Conservation (phyloP, 805 yeast genomes). For the Naumovozyma dairenensis region DNA sequence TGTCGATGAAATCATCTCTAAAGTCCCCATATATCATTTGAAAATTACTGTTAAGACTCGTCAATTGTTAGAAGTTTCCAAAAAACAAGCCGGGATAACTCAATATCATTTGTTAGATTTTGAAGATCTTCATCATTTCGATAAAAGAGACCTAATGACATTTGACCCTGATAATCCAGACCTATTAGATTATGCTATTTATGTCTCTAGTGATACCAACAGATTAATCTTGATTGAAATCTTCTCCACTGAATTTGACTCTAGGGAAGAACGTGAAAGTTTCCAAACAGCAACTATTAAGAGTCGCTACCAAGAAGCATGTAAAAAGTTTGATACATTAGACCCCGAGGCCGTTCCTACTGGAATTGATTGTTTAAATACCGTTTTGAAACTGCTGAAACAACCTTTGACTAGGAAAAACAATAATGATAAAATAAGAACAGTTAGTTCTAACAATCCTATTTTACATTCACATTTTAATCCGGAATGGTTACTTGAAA, state of each 20-base stretch:
- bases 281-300: slow-evolving; percentile 43
- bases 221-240: slow-evolving; percentile 45
- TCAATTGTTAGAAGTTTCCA: slow-evolving; percentile 18
- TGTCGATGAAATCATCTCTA: slow-evolving; percentile 10
- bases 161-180: slow-evolving; percentile 25
- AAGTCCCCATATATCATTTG: slow-evolving; percentile 26
- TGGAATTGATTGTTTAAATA: slow-evolving; percentile 47
- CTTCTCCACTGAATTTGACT: slow-evolving; percentile 40
- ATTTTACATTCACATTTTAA: slow-evolving; percentile 49
- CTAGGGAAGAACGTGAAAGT: slow-evolving; percentile 35
- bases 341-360: slow-evolving; percentile 35
- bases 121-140: slow-evolving; percentile 27
- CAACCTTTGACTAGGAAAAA: slow-evolving; percentile 48
- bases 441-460: slow-evolving; percentile 44
- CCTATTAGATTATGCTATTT: slow-evolving; percentile 38
- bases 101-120: slow-evolving; percentile 27
- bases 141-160: slow-evolving; percentile 20
- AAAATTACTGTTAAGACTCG: slow-evolving; percentile 30
- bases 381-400: slow-evolving; percentile 51
- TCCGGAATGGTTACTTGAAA: slow-evolving; percentile 39
- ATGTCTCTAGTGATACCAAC: slow-evolving; percentile 36
- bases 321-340: slow-evolving; percentile 18
- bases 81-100: slow-evolving; percentile 24
- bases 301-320: slow-evolving; percentile 38
- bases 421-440: slow-evolving; percentile 39